Evolutionary conservation across 108 stramenopile genomes (phyloP), one percentile per base, ranked within the genome.

Genomic region (Nitzschia sp.): DNA sequence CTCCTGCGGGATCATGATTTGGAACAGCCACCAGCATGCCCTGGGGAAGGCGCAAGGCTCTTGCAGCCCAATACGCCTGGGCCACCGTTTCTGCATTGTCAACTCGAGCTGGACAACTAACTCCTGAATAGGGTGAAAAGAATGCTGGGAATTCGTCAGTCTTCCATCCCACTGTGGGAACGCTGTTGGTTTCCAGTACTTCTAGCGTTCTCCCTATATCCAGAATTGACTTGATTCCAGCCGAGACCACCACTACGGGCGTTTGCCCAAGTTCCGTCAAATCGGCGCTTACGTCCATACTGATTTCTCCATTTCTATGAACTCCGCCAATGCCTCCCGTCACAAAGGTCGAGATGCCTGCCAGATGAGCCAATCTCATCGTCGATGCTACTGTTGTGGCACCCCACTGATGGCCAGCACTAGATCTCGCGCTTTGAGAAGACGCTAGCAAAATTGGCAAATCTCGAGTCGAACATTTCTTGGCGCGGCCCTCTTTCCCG

Each of bases 1-100:
- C 86, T 57, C 89, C 92, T 3, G 93, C 93, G 5, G 98, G 95
- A 72, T 94, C 80, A 42, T 91, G 73, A 75, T 98, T 98, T 46
- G 99, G 98, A 27, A 98, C 97, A 1, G 90, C 98, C 1, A 99
- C 82, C 36, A 99, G 66, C 80, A 94, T 91, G n/a, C 98, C 97
- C 64, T 74, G 71, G 11, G 49, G 28, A 68, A 97, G 57, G 0
- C 79, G 74, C 53, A 97, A 79, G 6, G 79, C 66, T 31, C 75
- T 58, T 2, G 87, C 69, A 8, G 84, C 65, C 33, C 57, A 61
- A 51, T 87, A 86, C 19, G 88, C 80, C 28, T 53, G 56, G 3
- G 98, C 98, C 11, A 97, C 89, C 28, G 89, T 84, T 35, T 64
- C 71, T 15, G 94, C 78, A 66, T 57, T 65, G 59, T 94, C 86